Conservation (phyloP, 2,329 filamentous ascomycete species). For the Calonectria pteridis region DNA sequence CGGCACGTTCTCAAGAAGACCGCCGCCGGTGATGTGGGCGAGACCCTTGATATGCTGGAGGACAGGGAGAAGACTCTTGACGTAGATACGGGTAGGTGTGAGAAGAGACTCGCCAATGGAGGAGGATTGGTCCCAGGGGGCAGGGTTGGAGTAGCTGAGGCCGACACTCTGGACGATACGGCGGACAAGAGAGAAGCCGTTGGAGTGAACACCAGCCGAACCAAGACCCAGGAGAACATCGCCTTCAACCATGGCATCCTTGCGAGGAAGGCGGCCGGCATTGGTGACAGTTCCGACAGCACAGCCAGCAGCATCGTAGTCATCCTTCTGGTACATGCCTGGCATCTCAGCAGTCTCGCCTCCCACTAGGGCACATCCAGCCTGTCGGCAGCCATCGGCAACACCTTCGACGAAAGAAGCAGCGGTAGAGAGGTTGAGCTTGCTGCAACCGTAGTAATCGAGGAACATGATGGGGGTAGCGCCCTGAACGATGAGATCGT, state of each 20-base stretch:
- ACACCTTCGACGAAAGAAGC: constrained; percentile 93
- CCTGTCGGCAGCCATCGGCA: constrained; percentile 85
- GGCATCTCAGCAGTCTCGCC: constrained; percentile 99
- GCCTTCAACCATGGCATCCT: constrained; percentile 80
- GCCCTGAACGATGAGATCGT: constrained; percentile 95
- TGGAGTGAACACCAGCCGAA: constrained; percentile 92
- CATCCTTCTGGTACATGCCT: constrained; percentile 87
- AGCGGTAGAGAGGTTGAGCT: constrained; percentile 81
- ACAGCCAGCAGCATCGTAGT: constrained; percentile 93
- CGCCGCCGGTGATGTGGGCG: constrained; percentile 96
- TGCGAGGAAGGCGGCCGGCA: constrained; percentile 79
- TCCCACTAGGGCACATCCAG: constrained; percentile 92
- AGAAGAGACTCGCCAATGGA: constrained; percentile 83
- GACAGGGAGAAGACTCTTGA: constrained; percentile 80
- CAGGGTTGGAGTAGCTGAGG: constrained; percentile 76
- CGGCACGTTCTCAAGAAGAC: constrained; percentile 92
- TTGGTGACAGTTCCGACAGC: constrained; percentile 86
- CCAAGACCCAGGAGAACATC: constrained; percentile 89
- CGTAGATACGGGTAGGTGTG: constrained; percentile 94
- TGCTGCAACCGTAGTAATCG: constrained; percentile 96
- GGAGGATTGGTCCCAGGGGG: constrained; percentile 78
- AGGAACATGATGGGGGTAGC: constrained; percentile 96
- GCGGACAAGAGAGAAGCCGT: constrained; percentile 96
- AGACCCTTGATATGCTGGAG: constrained; percentile 85
- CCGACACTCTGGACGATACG: constrained; percentile 83